Base-by-base conservation (phyloP, 139 green algal species). In the Chlamydomonas asymmetrica region DNA sequence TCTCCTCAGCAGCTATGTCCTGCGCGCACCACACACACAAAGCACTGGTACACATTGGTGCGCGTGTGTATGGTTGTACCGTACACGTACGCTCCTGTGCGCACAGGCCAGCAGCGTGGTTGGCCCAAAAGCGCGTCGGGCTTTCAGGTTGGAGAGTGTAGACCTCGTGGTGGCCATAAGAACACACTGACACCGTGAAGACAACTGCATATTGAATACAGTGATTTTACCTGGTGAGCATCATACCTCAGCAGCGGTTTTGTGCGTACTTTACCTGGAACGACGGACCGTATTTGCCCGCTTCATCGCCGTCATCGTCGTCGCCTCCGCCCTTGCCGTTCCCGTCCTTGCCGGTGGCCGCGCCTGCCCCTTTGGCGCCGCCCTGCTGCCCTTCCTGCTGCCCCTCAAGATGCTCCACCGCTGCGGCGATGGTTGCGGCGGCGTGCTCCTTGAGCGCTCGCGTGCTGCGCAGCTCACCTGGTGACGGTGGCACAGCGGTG, bases 401-500 rank as follows among this genome's bases (percentile, higher is more conserved):
- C 3, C 48, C 38, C 5, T 73, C 66, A 34, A 22, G 37, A 13
- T 71, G 34, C 41, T 81, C 75, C 27, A 82, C 76, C 2, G 72
- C 68, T 29, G 67, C 65, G 56, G 70, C 60, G 56, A 91, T 78
- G 40, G 82, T 76, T 9, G 73, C 66, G 16, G 82, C 85, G 37
- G 82, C 85, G 38, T 88, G 76, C 54, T 90, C 85, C 7, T 68
- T 69, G 25, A 86, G 75, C 25, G 80, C 82, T 37, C 71, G 65
- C 48, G 63, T 65, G 3, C 74, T 29, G 56, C 67, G 64, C 9
- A 82, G 74, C 32, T 87, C 57, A 25, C 76, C 80, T 73, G n/a
- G n/a, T n/a, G n/a, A n/a, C n/a, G n/a, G n/a, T n/a, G n/a, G n/a
- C n/a, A n/a, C n/a, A n/a, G n/a, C n/a, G n/a, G n/a, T n/a, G n/a